These are phyloP conservation scores for Rhizophagus clarus DNA, from an alignment of 192 early-diverging fungal genomes.

Conservation along the genomic window DNA sequence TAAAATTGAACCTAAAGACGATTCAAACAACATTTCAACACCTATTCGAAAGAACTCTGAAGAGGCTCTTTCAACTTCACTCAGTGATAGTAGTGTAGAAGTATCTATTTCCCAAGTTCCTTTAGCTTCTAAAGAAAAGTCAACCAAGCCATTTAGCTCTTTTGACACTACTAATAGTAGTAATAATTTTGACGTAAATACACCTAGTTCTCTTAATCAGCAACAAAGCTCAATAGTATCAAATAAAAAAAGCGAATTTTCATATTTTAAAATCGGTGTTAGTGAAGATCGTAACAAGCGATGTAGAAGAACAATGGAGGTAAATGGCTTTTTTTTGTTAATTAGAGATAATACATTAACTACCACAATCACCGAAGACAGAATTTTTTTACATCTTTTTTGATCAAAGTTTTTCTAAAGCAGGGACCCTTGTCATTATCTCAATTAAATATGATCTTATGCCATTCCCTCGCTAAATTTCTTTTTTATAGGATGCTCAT, in stretches of 20 bases:
- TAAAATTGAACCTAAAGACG: background rate
- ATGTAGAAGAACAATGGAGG: slow-evolving; percentile 94
- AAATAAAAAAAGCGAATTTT: slow-evolving; percentile 9
- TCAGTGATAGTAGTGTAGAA: background rate
- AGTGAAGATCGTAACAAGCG: slow-evolving; percentile 87
- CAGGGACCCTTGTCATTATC: slow-evolving; percentile 11
- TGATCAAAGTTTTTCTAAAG: slow-evolving; percentile 16
- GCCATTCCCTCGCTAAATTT: slow-evolving; percentile 17
- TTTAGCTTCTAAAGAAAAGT: background rate
- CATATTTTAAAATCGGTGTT: slow-evolving; percentile 61
- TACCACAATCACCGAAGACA: background rate
- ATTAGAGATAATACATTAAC: background rate
- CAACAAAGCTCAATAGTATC: background rate
- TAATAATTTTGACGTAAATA: background rate
- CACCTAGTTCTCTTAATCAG: background rate
- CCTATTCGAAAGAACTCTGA: background rate
- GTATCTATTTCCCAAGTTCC: background rate
- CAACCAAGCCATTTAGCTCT: background rate
- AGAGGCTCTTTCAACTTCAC: background rate
- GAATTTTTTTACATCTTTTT: background rate
- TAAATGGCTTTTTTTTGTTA: background rate
- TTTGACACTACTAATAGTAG: background rate
- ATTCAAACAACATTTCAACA: background rate
- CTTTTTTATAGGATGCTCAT: slow-evolving; percentile 76
- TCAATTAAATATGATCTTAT: slow-evolving; percentile 34